Percentiles rank a stretch among this genome's conserved stretches.
These are phyloP conservation scores for Stygiomarasmius scandens DNA, from an alignment of 1,284 basidiomycete genomes.

Conservation along the genomic window DNA sequence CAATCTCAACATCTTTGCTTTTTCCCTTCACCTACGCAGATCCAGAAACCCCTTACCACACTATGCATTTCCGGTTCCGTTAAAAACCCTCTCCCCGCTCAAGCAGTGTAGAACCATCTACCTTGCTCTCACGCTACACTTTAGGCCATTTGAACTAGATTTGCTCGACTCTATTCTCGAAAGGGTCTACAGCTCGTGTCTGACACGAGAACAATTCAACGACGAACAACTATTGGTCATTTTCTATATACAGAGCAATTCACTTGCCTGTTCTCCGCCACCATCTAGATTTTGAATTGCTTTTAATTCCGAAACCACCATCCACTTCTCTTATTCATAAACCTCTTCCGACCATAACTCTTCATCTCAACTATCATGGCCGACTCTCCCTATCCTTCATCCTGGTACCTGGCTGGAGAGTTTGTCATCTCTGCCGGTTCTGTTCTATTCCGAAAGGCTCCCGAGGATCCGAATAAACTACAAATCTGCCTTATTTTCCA, in stretches of 20 bases:
- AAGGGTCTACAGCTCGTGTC: neutral
- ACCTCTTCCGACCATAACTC: neutral
- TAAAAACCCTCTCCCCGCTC: no score
- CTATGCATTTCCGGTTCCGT: no score
- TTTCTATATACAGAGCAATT: neutral
- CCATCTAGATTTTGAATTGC: neutral
- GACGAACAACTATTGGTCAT: neutral
- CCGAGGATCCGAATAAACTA: slow-evolving; percentile 18
- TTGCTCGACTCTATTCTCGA: neutral
- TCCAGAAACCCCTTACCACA: neutral
- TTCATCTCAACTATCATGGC: neutral
- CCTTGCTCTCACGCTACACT: no score
- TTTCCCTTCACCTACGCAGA: neutral
- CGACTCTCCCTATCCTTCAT: slow-evolving; percentile 12
- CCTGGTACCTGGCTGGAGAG: slow-evolving; percentile 24
- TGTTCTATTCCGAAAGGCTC: slow-evolving; percentile 31
- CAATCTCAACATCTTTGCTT: neutral
- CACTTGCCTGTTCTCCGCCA: neutral
- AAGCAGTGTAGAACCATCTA: no score
- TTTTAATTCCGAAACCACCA: no score
- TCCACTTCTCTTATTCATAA: no score
- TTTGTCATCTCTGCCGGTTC: slow-evolving; percentile 35
- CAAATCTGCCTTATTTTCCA: slow-evolving; percentile 34
- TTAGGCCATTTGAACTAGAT: no score
- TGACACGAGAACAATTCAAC: neutral